phyloP scores from a whole-genome alignment of 345 rosid genomes.

The Geranium brycei region DNA sequence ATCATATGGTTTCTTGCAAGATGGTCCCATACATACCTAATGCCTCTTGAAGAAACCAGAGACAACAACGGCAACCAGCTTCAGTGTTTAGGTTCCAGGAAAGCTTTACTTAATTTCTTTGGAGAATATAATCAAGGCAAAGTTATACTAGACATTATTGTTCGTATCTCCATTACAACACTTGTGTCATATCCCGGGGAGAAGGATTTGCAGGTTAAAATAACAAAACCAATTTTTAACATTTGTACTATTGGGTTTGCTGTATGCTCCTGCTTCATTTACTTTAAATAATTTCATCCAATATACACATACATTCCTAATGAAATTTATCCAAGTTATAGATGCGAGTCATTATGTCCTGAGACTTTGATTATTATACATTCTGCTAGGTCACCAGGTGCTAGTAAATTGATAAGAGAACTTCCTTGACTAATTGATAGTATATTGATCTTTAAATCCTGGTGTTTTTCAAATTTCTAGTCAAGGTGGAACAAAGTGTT shows the following conservation, averaged over 20 bases:
- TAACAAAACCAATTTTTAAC: slow-evolving; percentile 7
- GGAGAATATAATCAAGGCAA: slow-evolving; percentile 76
- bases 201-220: slow-evolving; percentile 76
- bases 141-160: slow-evolving; percentile 64
- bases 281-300: too few relatives aligned
- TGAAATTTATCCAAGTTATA: too few relatives aligned
- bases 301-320: too few relatives aligned
- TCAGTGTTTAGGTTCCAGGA: slow-evolving; percentile 37
- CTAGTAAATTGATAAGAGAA: too few relatives aligned
- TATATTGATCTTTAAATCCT: too few relatives aligned
- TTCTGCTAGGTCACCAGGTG: too few relatives aligned
- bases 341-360: too few relatives aligned
- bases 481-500: not conserved
- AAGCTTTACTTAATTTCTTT: slow-evolving; percentile 52
- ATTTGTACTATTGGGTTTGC: not conserved
- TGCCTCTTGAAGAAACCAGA: slow-evolving; percentile 49
- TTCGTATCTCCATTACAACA: slow-evolving; percentile 58
- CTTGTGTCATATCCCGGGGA: slow-evolving; percentile 89
- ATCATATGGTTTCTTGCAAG: slow-evolving; percentile 93
- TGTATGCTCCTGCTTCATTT: not conserved
- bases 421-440: too few relatives aligned
- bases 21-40: slow-evolving; percentile 79
- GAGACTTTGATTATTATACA: too few relatives aligned
- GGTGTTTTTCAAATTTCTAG: not conserved
- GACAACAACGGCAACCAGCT: slow-evolving; percentile 26